Conservation (phyloP, 2,329 filamentous ascomycete genomes). For the Colletotrichum echinochloae region DNA sequence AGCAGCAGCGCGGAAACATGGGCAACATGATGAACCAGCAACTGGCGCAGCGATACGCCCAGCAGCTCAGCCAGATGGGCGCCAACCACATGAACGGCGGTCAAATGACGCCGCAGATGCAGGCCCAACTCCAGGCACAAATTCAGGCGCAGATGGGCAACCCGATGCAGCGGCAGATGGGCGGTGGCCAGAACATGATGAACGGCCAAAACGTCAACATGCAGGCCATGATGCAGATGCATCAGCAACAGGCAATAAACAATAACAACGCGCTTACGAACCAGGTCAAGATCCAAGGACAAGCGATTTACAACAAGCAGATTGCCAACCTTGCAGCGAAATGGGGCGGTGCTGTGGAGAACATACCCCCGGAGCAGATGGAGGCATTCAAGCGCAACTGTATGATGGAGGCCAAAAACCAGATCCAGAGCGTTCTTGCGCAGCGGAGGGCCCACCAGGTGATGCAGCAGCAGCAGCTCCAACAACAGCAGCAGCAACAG, state of each 20-base stretch:
- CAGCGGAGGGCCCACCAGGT: constrained; percentile 52
- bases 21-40: constrained; percentile 57
- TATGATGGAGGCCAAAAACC: constrained; percentile 51
- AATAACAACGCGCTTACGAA: constrained; percentile 41
- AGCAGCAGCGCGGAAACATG: constrained; percentile 50
- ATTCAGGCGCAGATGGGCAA: constrained; percentile 53
- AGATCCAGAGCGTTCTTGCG: constrained; percentile 49
- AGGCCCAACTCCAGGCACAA: constrained; percentile 48
- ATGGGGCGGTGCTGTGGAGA: constrained; percentile 55
- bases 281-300: constrained; percentile 52
- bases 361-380: constrained; percentile 60
- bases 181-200: constrained; percentile 54
- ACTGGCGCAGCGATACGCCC: constrained; percentile 57
- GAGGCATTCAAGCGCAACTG: constrained; percentile 60
- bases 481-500: constrained; percentile 48
- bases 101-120: constrained; percentile 54
- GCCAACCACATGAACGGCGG: constrained; percentile 47
- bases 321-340: constrained; percentile 51
- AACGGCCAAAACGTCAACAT: constrained; percentile 54
- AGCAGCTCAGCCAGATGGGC: constrained; percentile 58
- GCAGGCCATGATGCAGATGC: constrained; percentile 53
- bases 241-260: constrained; percentile 54
- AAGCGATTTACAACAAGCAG: constrained; percentile 54
- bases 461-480: constrained; percentile 55
- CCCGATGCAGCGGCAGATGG: constrained; percentile 53